Evolutionary conservation across 495 filamentous ascomycete genomes (phyloP), one percentile per base, ranked within the genome.

Genomic region (Friedmanniomyces endolithicus): DNA sequence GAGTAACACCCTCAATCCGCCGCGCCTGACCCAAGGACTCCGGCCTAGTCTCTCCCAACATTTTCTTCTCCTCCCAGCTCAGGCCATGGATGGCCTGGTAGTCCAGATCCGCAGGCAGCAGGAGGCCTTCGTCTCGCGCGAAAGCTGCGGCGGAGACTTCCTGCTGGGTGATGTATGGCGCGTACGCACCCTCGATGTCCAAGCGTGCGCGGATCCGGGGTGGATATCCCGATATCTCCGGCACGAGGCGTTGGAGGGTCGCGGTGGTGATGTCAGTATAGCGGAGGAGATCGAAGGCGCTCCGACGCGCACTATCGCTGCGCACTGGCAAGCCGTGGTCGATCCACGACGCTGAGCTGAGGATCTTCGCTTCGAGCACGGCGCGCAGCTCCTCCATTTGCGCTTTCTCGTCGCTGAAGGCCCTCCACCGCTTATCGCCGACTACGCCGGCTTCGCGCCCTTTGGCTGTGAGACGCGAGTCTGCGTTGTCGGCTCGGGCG

Each of bases 401-500:
- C 0, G 68, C 64, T 39, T 78, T 74, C 24, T 84, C 79, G 52
- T 78, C 74, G 44, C 68, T 65, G 74, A 87, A 94, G 19, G 68
- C 68, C 1, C 68, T 54, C 90, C 92, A 98, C 27, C 92, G 84
- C 50, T 73, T 71, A 66, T 95, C 84, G 11, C 77, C 71, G 6
- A 97, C 85, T 33, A 90, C 78, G 50, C 92, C 88, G 50, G 82
- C 86, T 0, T 73, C 71, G 48, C 84, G 80, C 14, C 88, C 92
- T 66, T 81, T 80, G 7, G 78, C 76, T 3, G 94, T 97, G 20
- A 98, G 79, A 8, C 92, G 84, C 3, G 82, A 64, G 69, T 98
- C 92, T 39, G 92, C 92, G 66, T 98, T 97, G 72, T 98, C 92
- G 48, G 90, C 79, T 50, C 92, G 83, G 9, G 87, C 80, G 31